Conservation (phyloP, 805 yeast genomes). For the Lachancea fermentati region DNA sequence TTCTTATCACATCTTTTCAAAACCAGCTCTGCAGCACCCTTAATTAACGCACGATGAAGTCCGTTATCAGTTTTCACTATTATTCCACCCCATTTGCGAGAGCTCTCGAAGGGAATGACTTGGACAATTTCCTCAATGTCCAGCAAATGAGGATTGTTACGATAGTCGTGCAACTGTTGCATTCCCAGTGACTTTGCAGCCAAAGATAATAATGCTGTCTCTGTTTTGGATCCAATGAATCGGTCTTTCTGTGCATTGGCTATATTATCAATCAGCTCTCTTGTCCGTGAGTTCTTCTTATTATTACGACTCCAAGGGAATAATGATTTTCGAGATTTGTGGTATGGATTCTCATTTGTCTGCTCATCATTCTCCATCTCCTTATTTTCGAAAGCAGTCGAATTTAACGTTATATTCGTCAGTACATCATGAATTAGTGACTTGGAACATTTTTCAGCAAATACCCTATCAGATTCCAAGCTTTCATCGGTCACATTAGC, state of each 20-base stretch:
- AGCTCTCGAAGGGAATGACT: constrained; percentile 84
- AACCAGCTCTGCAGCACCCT: constrained; percentile 94
- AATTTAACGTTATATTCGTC: constrained; percentile 67
- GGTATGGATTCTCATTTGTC: constrained; percentile 25
- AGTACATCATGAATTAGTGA: constrained; percentile 27
- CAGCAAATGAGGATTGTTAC: constrained; percentile 31
- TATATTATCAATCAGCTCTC: constrained; percentile 14
- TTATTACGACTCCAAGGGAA: constrained; percentile 13
- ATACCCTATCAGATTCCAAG: constrained; percentile 4
- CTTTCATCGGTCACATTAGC: constrained; percentile 13
- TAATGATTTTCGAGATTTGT: constrained; percentile 12
- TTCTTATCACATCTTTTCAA: constrained; percentile 50
- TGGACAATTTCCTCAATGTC: constrained; percentile 48
- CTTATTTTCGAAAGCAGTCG: constrained; percentile 85
- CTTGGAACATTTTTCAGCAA: constrained; percentile 11
- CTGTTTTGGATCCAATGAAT: constrained; percentile 90
- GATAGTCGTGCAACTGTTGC: constrained; percentile 43
- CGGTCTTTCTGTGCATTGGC: constrained; percentile 41
- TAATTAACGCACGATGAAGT: constrained; percentile 56
- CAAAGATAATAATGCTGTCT: constrained; percentile 73
- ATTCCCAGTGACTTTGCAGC: constrained; percentile 54
- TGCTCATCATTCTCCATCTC: constrained; percentile 18
- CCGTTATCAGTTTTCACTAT: constrained; percentile 46
- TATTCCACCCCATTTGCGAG: constrained; percentile 88
- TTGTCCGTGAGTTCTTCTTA: constrained; percentile 10